A percentile compares a stretch with the other conserved stretches of the same genome.
Conservation (phyloP, 2,329 filamentous ascomycete genomes). For the Chaetomium strumarium region DNA sequence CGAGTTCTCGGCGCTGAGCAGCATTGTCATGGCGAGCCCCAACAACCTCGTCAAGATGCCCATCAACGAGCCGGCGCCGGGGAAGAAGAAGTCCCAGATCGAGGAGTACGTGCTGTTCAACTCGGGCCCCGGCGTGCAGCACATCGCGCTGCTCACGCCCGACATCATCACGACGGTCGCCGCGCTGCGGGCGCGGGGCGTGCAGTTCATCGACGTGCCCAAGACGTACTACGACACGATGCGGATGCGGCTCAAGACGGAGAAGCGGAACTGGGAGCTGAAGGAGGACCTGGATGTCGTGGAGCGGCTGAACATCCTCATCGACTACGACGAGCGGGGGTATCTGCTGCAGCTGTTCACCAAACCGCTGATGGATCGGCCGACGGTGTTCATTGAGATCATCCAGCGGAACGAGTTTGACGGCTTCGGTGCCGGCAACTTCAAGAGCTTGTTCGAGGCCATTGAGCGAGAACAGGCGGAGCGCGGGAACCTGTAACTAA, state of each 20-base stretch:
- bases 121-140: conserved; percentile 82
- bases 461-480: conserved; percentile 89
- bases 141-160: conserved; percentile 78
- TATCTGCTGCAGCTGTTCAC: conserved; percentile 75
- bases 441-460: conserved; percentile 90
- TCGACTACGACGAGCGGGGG: conserved; percentile 90
- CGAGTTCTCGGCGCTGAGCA: conserved; percentile 83
- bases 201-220: conserved; percentile 89
- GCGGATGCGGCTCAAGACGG: conserved; percentile 63
- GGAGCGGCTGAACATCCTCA: conserved; percentile 74
- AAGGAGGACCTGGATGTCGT: conserved; percentile 75
- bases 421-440: conserved; percentile 92
- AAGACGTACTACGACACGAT: conserved; percentile 79
- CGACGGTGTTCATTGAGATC: conserved; percentile 94
- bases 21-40: conserved; percentile 81
- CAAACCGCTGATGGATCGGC: conserved; percentile 87
- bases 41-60: conserved; percentile 94
- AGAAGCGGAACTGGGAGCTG: conserved; percentile 55
- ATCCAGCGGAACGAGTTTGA: conserved; percentile 88
- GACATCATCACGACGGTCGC: conserved; percentile 75
- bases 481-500: conserved; percentile 73
- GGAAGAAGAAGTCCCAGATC: conserved; percentile 89
- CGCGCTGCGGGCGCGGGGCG: conserved; percentile 75
- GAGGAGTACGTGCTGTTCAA: conserved; percentile 93
- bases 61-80: conserved; percentile 89